Conservation (phyloP, 202 grass and related monocot species). For the Setaria italica region DNA sequence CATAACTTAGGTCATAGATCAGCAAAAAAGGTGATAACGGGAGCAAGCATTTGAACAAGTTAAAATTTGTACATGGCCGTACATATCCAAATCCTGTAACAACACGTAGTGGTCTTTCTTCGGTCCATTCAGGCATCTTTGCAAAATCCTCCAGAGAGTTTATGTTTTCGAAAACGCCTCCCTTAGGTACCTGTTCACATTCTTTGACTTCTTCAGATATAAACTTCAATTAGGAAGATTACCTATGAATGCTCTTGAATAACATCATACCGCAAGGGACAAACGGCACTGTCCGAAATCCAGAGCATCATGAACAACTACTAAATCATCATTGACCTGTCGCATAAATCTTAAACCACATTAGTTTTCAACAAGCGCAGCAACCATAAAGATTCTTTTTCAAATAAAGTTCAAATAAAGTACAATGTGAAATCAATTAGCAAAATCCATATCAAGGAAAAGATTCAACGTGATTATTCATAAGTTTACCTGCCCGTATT, state of each 20-base stretch:
- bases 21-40: not conserved
- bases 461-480: constrained; percentile 18
- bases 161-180: constrained; percentile 91
- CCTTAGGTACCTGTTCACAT: constrained; percentile 81
- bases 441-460: not conserved
- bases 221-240: constrained; percentile 23
- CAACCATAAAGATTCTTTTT: not conserved
- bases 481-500: constrained; percentile 71
- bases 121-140: constrained; percentile 91
- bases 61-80: constrained; percentile 30
- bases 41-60: not conserved
- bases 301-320: constrained; percentile 92
- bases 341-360: constrained; percentile 24
- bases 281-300: constrained; percentile 81
- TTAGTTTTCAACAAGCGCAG: not conserved
- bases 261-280: constrained; percentile 81
- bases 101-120: constrained; percentile 75
- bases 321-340: constrained; percentile 85
- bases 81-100: constrained; percentile 97
- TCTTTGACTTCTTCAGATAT: constrained; percentile 44
- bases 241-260: constrained; percentile 30
- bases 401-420: constrained; percentile 13
- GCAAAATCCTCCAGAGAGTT: constrained; percentile 73
- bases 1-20: constrained; percentile 34
- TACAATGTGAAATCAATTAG: not conserved